A percentile compares a stretch with the other conserved stretches of the same genome.
phyloP scores from a whole-genome alignment of 768 basidiomycete species.

The Mycena metata region DNA sequence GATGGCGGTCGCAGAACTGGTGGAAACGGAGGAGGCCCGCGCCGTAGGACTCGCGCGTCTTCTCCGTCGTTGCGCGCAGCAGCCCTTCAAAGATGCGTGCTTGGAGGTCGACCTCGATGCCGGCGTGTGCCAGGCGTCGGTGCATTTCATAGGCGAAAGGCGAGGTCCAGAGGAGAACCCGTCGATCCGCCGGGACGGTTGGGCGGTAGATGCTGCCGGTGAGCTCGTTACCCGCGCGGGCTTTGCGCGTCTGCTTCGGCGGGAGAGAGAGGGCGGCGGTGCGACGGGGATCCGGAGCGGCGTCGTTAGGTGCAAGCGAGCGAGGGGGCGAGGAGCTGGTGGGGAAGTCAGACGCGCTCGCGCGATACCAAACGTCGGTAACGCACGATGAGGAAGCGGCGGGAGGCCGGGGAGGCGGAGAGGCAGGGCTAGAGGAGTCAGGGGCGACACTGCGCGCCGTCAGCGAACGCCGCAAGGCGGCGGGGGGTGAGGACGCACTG shows the following conservation, averaged over 20 bases:
- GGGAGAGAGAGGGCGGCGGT: too few species aligned
- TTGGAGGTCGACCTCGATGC: background rate
- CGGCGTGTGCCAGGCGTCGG: background rate
- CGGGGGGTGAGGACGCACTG: too few species aligned
- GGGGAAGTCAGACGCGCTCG: too few species aligned
- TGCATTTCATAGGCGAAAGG: background rate
- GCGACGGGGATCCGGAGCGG: too few species aligned
- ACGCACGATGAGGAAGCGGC: too few species aligned
- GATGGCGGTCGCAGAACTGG: conserved; percentile 14
- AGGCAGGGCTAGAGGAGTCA: rapidly evolving
- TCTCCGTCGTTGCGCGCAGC: conserved; percentile 17
- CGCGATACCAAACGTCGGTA: too few species aligned
- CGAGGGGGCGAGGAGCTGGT: too few species aligned
- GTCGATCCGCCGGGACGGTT: conserved; percentile 1
- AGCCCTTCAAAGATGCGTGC: background rate
- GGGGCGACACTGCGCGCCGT: too few species aligned
- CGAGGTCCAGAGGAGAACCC: background rate
- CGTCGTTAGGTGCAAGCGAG: too few species aligned
- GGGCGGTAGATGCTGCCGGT: background rate
- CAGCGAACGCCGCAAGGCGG: too few species aligned
- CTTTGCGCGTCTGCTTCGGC: too few species aligned
- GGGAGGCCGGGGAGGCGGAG: too few species aligned
- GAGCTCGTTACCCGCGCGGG: background rate
- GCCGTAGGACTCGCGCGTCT: conserved; percentile 36
- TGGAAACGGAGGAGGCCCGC: conserved; percentile 43